Conservation (phyloP, 805 yeast genomes). For the Metschnikowia orientalis region DNA sequence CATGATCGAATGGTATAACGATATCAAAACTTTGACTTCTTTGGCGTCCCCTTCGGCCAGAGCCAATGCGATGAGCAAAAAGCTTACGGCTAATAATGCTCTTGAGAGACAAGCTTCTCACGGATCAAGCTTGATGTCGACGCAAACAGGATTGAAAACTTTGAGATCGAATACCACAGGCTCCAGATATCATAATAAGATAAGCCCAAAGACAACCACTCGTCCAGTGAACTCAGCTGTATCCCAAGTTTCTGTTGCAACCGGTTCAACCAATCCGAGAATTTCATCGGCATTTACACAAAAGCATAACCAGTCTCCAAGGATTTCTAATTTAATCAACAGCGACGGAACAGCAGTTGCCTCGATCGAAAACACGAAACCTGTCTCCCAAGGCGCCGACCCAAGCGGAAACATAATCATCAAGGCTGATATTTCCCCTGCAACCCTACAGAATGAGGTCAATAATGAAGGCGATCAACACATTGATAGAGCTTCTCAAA, state of each 20-base stretch:
- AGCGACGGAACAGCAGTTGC: slow-evolving; percentile 44
- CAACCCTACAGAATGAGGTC: not conserved
- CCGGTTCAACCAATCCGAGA: slow-evolving; percentile 22
- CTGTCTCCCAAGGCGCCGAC: slow-evolving; percentile 12
- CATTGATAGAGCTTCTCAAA: not conserved
- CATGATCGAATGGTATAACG: slow-evolving; percentile 84
- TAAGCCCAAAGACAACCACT: slow-evolving; percentile 6
- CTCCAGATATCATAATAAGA: slow-evolving; percentile 7
- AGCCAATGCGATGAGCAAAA: slow-evolving; percentile 37
- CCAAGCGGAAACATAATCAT: slow-evolving; percentile 11
- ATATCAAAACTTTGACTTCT: slow-evolving; percentile 62
- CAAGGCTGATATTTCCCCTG: not conserved
- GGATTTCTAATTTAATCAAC: slow-evolving; percentile 38
- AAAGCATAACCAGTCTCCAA: slow-evolving; percentile 31
- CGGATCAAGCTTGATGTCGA: slow-evolving; percentile 12
- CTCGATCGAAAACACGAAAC: slow-evolving; percentile 33
- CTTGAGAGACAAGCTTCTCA: slow-evolving; percentile 11
- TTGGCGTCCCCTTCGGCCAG: slow-evolving; percentile 59
- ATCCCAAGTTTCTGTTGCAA: slow-evolving; percentile 10
- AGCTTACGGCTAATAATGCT: slow-evolving; percentile 11
- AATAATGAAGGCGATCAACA: not conserved
- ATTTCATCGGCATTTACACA: slow-evolving; percentile 38
- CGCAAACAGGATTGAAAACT: slow-evolving; percentile 12
- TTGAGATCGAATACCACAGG: slow-evolving; percentile 7
- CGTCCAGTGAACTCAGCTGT: slow-evolving; percentile 5